These are phyloP conservation scores for Sesbania bispinosa DNA, from an alignment of 306 rosid species.

Conservation along the genomic window DNA sequence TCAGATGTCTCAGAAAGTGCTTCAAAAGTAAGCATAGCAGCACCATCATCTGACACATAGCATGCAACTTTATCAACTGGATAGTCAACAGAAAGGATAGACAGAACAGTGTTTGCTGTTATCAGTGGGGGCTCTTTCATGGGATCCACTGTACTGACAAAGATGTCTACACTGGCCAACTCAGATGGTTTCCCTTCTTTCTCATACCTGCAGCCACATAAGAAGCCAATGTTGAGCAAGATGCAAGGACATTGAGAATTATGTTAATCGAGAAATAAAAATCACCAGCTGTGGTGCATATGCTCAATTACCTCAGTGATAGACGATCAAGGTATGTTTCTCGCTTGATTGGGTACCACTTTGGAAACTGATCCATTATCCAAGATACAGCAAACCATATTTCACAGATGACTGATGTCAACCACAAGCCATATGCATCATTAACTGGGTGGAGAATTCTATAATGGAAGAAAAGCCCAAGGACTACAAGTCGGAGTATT, in stretches of 20 bases:
- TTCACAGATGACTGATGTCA: constrained; percentile 96
- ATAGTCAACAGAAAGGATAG: constrained; percentile 92
- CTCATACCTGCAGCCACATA: constrained; percentile 71
- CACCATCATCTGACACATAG: constrained; percentile 99
- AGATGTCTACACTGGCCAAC: constrained; percentile 63
- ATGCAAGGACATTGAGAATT: background rate
- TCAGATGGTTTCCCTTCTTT: constrained; percentile 95
- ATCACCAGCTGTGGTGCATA: background rate
- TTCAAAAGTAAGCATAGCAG: constrained; percentile 99
- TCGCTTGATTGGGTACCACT: constrained; percentile 84
- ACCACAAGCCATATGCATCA: constrained; percentile 93
- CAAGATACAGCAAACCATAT: constrained; percentile 98
- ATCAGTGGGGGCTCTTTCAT: constrained; percentile 91
- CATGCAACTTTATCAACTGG: constrained; percentile 95
- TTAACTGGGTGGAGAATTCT: constrained; percentile 92
- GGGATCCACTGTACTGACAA: constrained; percentile 99
- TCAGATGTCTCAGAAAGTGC: constrained; percentile 96
- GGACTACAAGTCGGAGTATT: constrained; percentile 72
- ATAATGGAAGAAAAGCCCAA: constrained; percentile 84
- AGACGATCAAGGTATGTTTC: constrained; percentile 98
- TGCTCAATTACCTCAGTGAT: constrained; percentile 61
- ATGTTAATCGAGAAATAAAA: constrained; percentile 6
- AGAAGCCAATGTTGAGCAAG: constrained; percentile 22
- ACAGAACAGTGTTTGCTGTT: constrained; percentile 92
- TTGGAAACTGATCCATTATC: constrained; percentile 97